Percentiles rank a stretch among this genome's conserved stretches.
These are phyloP conservation scores for Penicillium corylophilum DNA, from an alignment of 2,329 filamentous ascomycete genomes.

Conservation along the genomic window DNA sequence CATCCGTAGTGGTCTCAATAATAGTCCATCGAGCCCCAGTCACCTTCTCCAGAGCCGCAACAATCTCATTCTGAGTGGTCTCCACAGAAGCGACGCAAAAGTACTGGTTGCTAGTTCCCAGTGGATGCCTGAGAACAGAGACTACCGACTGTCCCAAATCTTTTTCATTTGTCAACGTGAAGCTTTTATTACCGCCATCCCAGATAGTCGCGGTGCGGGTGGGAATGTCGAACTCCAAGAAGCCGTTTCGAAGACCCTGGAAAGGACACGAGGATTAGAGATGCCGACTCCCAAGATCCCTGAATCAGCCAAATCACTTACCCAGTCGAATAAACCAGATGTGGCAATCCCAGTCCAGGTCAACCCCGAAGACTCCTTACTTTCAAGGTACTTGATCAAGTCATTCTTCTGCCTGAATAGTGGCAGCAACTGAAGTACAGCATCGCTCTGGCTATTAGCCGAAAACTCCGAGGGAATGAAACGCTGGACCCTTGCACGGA, in stretches of 20 bases:
- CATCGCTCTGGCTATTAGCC: constrained; percentile 25
- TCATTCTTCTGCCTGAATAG: constrained; percentile 28
- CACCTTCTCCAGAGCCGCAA: constrained; percentile 53
- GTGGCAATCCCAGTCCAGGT: constrained; percentile 61
- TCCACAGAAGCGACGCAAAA: constrained; percentile 59
- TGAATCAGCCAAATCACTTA: constrained; percentile 7
- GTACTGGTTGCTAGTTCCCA: constrained; percentile 58
- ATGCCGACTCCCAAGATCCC: not conserved
- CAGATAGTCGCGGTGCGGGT: constrained; percentile 54
- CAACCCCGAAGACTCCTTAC: constrained; percentile 48
- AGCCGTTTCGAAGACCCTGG: constrained; percentile 48
- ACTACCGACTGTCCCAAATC: constrained; percentile 55
- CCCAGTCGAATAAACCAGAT: constrained; percentile 63
- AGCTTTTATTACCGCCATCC: constrained; percentile 56
- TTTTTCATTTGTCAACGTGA: constrained; percentile 52
- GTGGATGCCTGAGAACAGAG: constrained; percentile 50
- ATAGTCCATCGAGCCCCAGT: constrained; percentile 55
- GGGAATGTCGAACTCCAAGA: constrained; percentile 53
- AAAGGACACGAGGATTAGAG: not conserved
- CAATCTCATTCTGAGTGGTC: constrained; percentile 58
- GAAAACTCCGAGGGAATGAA: constrained; percentile 39
- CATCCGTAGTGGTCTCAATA: constrained; percentile 34
- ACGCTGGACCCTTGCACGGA: constrained; percentile 31
- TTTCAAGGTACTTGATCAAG: constrained; percentile 53
- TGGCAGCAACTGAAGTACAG: constrained; percentile 24